A percentile compares a stretch with the other conserved stretches of the same genome.
Evolutionary conservation across 2,329 filamentous ascomycete species (phyloP).

Genomic region (Talaromyces albobiverticillius): DNA sequence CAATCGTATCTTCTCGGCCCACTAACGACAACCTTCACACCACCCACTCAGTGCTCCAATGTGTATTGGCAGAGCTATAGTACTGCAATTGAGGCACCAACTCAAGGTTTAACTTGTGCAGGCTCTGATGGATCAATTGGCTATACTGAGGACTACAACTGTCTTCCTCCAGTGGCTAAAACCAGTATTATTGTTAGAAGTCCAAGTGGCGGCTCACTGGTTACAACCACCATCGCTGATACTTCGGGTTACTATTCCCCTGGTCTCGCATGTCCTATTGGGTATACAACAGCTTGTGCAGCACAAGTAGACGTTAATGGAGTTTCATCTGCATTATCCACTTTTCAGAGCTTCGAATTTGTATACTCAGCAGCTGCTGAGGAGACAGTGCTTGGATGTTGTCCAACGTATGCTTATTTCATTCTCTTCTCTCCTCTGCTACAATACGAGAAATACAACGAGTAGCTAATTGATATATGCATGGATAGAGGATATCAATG

Average conservation of each 20-base stretch:
- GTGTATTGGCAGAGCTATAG: neutral
- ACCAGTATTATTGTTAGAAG: neutral
- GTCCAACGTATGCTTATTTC: slow-evolving; percentile 4
- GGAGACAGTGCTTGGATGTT: slow-evolving; percentile 8
- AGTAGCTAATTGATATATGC: neutral
- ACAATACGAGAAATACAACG: neutral
- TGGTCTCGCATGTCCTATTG: slow-evolving; percentile 1
- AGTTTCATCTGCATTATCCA: neutral
- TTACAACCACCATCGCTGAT: neutral
- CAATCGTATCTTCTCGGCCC: neutral
- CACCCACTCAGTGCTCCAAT: neutral
- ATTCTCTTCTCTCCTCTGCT: neutral
- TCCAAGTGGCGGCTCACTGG: neutral
- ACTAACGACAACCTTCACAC: slow-evolving; percentile 7
- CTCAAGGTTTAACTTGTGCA: neutral
- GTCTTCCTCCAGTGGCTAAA: slow-evolving; percentile 1
- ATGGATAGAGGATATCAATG: slow-evolving; percentile 3
- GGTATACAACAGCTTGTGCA: slow-evolving; percentile 9
- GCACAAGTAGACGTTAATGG: neutral
- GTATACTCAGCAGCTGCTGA: neutral
- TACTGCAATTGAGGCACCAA: neutral
- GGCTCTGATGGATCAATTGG: neutral
- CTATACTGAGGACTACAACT: neutral
- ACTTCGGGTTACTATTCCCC: slow-evolving; percentile 6
- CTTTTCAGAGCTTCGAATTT: neutral